These are phyloP conservation scores for Coniosporium tulheliwenetii DNA, from an alignment of 2,329 filamentous ascomycete genomes.

Conservation along the genomic window DNA sequence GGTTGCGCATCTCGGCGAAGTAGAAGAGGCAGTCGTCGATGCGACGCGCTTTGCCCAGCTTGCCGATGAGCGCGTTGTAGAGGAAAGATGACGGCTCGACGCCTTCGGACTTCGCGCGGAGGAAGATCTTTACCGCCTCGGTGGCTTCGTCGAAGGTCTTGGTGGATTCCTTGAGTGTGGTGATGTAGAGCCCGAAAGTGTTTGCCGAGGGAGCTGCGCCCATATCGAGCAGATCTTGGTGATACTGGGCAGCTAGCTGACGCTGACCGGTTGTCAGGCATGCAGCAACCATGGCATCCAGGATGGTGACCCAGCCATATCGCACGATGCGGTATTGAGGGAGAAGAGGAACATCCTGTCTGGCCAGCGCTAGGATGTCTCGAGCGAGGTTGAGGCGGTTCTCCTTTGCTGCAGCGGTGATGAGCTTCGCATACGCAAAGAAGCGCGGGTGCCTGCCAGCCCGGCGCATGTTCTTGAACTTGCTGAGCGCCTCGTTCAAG, in stretches of 20 bases:
- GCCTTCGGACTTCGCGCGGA: constrained; percentile 80
- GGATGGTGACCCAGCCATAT: constrained; percentile 90
- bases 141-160: constrained; percentile 97
- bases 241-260: constrained; percentile 66
- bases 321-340: constrained; percentile 74
- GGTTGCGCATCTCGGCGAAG: constrained; percentile 90
- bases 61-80: constrained; percentile 96
- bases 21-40: constrained; percentile 98
- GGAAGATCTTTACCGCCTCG: constrained; percentile 94
- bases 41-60: constrained; percentile 91
- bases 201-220: constrained; percentile 88
- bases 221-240: constrained; percentile 82
- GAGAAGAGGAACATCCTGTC: constrained; percentile 72
- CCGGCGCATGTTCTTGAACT: constrained; percentile 86
- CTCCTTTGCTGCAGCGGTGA: constrained; percentile 74
- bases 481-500: constrained; percentile 64
- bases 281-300: constrained; percentile 92
- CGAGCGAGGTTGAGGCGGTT: constrained; percentile 68
- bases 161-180: constrained; percentile 91
- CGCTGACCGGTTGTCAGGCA: constrained; percentile 75
- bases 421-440: constrained; percentile 92
- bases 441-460: constrained; percentile 84
- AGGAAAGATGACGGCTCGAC: constrained; percentile 94
- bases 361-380: constrained; percentile 79
- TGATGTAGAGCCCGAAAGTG: constrained; percentile 97